phyloP scores from a whole-genome alignment of 148 eudicot genomes.

The Oxyria digyna region DNA sequence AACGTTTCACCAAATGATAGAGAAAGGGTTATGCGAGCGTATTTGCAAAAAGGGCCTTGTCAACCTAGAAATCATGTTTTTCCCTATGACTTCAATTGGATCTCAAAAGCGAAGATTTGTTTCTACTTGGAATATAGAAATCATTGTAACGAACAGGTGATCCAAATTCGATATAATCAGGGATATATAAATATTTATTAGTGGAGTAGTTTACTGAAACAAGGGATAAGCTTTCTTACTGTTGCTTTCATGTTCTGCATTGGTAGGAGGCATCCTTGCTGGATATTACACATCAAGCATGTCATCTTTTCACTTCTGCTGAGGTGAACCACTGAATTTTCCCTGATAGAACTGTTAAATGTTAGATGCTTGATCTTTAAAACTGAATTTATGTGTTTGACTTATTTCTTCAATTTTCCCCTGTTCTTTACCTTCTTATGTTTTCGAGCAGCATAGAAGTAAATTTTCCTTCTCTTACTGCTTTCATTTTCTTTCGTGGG shows the following conservation, averaged over 20 bases:
- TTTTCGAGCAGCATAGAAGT: neutral
- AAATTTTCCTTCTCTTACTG: neutral
- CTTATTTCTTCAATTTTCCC: neutral
- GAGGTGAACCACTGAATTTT: slow-evolving; percentile 36
- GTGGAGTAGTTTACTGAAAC: neutral
- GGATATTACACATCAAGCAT: slow-evolving; percentile 72
- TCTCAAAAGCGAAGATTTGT: no score
- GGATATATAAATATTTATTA: neutral
- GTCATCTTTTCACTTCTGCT: slow-evolving; percentile 53
- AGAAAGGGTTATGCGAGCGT: no score
- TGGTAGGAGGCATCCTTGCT: slow-evolving; percentile 80
- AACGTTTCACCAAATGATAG: no score
- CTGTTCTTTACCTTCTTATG: neutral
- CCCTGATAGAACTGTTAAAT: neutral
- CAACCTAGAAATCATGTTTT: no score
- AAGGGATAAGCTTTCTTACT: neutral
- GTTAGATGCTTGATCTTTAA: neutral
- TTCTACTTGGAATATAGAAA: no score
- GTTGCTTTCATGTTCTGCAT: neutral
- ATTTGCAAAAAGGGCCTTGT: no score
- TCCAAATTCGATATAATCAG: neutral
- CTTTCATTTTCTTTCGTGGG: no score
- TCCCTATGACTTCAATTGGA: no score
- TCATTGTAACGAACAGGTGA: slow-evolving; percentile 45
- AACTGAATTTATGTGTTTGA: neutral